A percentile compares a stretch with the other conserved stretches of the same genome.
Evolutionary conservation across 225 moss, liverwort and hornwort genomes (phyloP).

Genomic region (Anthoceros angustus): DNA sequence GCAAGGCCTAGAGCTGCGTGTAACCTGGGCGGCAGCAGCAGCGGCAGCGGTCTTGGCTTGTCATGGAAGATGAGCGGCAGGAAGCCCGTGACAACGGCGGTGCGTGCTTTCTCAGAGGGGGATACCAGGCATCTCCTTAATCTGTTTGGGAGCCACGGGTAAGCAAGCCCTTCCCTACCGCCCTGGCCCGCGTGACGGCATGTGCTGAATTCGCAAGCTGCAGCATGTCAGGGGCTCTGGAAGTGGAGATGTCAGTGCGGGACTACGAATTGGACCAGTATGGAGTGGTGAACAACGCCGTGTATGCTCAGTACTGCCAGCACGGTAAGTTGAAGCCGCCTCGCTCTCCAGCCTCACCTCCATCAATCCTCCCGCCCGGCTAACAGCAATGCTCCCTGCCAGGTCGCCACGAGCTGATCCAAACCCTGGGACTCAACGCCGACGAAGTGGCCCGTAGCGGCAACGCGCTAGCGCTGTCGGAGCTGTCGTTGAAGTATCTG

Average conservation of each 20-base stretch:
- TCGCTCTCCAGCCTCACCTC: background rate
- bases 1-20: no score
- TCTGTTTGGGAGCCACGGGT: background rate
- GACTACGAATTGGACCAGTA: slow-evolving; percentile 34
- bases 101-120: background rate
- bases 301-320: slow-evolving; percentile 29
- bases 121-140: background rate
- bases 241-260: slow-evolving; percentile 23
- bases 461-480: slow-evolving; percentile 19
- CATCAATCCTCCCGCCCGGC: background rate
- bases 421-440: slow-evolving; percentile 18
- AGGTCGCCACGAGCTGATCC: slow-evolving; percentile 22
- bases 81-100: background rate
- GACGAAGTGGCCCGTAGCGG: slow-evolving; percentile 20
- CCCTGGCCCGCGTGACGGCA: background rate
- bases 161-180: background rate
- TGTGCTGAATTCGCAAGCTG: background rate
- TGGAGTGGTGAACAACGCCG: slow-evolving; percentile 31
- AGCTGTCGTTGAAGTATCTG: slow-evolving; percentile 18
- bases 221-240: slow-evolving; percentile 19
- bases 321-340: slow-evolving; percentile 13
- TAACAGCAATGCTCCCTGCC: background rate
- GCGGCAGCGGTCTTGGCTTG: no score
- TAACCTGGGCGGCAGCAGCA: no score
- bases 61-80: no score